Base-by-base conservation (phyloP, 768 basidiomycete genomes). In the Auricularia cornea region DNA sequence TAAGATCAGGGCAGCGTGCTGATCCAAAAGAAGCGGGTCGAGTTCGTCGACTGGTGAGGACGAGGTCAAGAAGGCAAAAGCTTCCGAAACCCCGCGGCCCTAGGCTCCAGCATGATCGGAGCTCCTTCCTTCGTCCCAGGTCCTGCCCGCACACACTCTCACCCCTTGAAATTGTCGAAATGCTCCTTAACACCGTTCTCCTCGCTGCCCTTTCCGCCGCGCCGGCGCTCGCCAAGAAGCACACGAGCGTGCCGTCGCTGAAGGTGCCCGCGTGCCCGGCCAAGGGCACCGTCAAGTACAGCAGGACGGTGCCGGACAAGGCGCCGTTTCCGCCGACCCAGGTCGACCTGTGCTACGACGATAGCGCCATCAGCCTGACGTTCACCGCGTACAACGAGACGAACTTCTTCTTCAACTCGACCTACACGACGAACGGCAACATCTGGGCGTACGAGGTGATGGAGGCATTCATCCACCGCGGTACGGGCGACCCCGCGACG, bases 361-460 rank as follows among this genome's bases (percentile, higher is more conserved):
- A 16, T 26, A 57, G 30, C 30, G 28, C 54, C 26, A 57, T 57
- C 30, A 26, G 26, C 18, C 5, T 57, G 18, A 57, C 26, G 2
- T 57, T 57, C 54, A 57, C 54, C 28, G 54, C 54, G 14, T 57
- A 28, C 16, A 31, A 57, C 29, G 54, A 57, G 54, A 57, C 54
- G 8, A 57, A 31, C 54, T 57, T 57, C 54, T 57, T 29, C 29
- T 57, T 57, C 54, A 28, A 57, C 26, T 8, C 23, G 28, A 57
- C 6, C 16, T 57, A 57, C 28, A 57, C 54, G 12, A 57, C 54
- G 28, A 57, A 57, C 1, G 54, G 54, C 54, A 57, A 57, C 26
- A 57, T 57, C 54, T 57, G 54, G 54, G 54, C 26, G 54, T 57
- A 57, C 54, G 54, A 57, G 54, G 54, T 57, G 26, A 57, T 57